Evolutionary conservation across 108 stramenopile species (phyloP).

Genomic region (Skeletonema tropicum): DNA sequence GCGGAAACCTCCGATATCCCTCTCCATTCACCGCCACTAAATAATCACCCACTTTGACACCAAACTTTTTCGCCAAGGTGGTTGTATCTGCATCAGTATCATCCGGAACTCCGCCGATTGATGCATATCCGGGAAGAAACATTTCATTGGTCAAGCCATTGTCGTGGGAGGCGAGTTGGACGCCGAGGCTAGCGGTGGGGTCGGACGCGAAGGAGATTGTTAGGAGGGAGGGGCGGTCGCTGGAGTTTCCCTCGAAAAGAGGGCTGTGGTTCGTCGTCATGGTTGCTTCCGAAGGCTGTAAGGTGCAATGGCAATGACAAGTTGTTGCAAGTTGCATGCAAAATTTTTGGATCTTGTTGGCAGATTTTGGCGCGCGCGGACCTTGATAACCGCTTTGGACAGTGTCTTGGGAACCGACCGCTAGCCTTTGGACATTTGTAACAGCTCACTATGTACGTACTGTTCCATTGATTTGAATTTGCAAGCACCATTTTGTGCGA

Average conservation of each 20-base stretch:
- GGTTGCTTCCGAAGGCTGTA: too few species aligned
- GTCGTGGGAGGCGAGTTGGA: constrained; percentile 70
- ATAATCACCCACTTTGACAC: constrained; percentile 70
- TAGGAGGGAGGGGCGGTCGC: constrained; percentile 63
- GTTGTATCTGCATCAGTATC: neutral
- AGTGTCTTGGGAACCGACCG: too few species aligned
- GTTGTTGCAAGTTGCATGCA: too few species aligned
- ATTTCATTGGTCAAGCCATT: constrained; percentile 76
- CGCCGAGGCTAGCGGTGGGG: constrained; percentile 68
- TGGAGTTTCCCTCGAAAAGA: constrained; percentile 61
- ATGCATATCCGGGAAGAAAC: constrained; percentile 76
- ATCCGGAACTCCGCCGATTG: constrained; percentile 55
- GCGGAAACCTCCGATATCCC: constrained; percentile 79
- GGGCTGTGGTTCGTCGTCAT: constrained; percentile 33
- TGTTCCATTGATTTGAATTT: too few species aligned
- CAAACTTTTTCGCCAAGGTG: constrained; percentile 66
- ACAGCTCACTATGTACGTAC: too few species aligned
- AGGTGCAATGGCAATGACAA: too few species aligned
- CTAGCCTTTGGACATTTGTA: too few species aligned
- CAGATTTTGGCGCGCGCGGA: too few species aligned
- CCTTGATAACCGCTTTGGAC: too few species aligned
- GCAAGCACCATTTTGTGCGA: too few species aligned
- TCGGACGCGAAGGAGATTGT: constrained; percentile 73
- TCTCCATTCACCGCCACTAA: constrained; percentile 78
- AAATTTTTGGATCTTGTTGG: too few species aligned